Percentiles rank a stretch among this genome's conserved stretches.
Conservation (phyloP, 2,329 filamentous ascomycete species). For the Botryotinia convoluta region DNA sequence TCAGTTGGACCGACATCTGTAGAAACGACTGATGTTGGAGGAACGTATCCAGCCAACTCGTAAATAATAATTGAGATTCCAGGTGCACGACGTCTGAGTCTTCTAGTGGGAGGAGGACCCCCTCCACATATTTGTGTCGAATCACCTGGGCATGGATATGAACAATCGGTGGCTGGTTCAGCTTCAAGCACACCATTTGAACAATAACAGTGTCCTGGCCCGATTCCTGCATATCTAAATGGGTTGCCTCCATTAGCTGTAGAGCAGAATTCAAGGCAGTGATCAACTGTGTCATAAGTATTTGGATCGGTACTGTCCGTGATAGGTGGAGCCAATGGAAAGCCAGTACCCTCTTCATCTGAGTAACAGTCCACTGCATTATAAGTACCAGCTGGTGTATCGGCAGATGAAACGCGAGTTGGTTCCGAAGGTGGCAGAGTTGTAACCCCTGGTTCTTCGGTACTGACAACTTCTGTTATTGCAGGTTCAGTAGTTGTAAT, state of each 20-base stretch:
- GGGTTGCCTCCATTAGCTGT: not conserved
- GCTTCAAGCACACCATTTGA: not conserved
- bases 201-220: conserved; percentile 15
- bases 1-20: not conserved
- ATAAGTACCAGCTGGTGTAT: conserved; percentile 6
- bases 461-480: not conserved
- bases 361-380: conserved; percentile 1
- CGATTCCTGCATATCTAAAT: conserved; percentile 9
- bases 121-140: conserved; percentile 4
- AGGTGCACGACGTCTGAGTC: not conserved
- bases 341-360: conserved; percentile 4
- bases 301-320: not conserved
- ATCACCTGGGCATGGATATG: conserved; percentile 9
- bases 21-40: not conserved
- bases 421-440: not conserved
- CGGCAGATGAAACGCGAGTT: not conserved
- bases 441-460: not conserved
- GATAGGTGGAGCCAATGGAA: conserved; percentile 1
- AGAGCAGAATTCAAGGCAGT: not conserved
- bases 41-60: not conserved
- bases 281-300: not conserved
- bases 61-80: not conserved
- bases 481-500: not conserved
- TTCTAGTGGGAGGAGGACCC: not conserved
- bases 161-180: not conserved